Percentiles rank a stretch among this genome's conserved stretches.
These are phyloP conservation scores for Aspergillus biplanus DNA, from an alignment of 495 filamentous ascomycete genomes.

Conservation along the genomic window DNA sequence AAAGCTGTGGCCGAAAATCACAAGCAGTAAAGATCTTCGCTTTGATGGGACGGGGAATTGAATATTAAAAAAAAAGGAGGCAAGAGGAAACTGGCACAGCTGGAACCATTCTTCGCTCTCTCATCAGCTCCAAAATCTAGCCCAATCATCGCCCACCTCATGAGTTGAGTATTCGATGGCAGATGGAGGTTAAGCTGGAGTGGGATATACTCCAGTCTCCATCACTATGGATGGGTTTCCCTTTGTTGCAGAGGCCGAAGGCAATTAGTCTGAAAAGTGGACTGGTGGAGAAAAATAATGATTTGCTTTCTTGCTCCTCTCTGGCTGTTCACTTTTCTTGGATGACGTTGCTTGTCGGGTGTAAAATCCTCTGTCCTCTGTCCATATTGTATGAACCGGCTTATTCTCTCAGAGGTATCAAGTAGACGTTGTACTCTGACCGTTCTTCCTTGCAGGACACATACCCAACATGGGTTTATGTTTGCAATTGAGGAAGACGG, in stretches of 20 bases:
- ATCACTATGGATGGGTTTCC: neutral
- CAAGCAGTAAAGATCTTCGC: neutral
- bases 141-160: neutral
- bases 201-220: neutral
- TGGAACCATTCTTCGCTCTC: neutral
- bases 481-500: neutral
- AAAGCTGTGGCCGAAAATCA: neutral
- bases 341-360: neutral
- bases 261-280: constrained; percentile 13
- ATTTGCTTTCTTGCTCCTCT: constrained; percentile 8
- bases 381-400: neutral
- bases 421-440: too few species aligned
- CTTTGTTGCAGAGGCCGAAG: neutral
- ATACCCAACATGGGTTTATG: neutral
- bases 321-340: neutral
- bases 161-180: neutral
- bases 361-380: neutral
- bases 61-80: constrained; percentile 2
- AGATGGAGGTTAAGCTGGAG: constrained; percentile 6
- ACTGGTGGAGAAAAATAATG: constrained; percentile 13
- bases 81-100: neutral
- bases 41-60: constrained; percentile 1
- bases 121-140: neutral
- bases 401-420: neutral
- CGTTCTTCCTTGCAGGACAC: constrained; percentile 14